Evolutionary conservation across 495 filamentous ascomycete species (phyloP), one percentile per base, ranked within the genome.

Genomic region (Hypoxylon cercidicola): DNA sequence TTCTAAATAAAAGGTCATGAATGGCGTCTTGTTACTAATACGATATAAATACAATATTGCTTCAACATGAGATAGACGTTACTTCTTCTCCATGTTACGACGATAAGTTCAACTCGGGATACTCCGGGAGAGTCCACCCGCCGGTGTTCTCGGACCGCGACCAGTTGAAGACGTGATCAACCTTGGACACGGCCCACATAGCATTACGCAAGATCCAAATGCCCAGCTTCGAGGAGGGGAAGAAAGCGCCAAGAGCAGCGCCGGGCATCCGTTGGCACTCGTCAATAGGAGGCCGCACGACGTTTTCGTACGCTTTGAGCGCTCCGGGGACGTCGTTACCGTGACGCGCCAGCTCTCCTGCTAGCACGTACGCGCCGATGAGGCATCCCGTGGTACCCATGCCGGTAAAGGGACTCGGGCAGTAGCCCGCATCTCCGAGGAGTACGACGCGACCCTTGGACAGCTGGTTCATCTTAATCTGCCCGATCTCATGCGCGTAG

Each of bases 361-460:
- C 84, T 0, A 85, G 74, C 1, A 84, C 45, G 56, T 85, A 87
- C 1, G 82, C 78, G 15, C 84, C 83, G 15, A 76, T 69, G 1
- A 87, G 64, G 1, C 73, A 69, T 1, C 65, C 50, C 4, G 77
- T 77, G 0, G 79, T 82, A 0, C 83, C 84, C 70, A 83, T 74
- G 3, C 84, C 82, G 1, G 77, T 81, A 15, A 78, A 72, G 0
- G 77, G 65, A 1, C 69, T 73, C 0, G 82, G 81, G 43, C 79
- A 80, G 54, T 85, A 83, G 0, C 67, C 83, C 1, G 84, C 76
- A 66, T 87, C 84, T 3, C 85, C 85, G 8, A 86, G 28, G 1
- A 85, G 67, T 0, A 73, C 77, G 1, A 84, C 72, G 0, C 80
- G 78, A 6, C 78, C 78, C 0, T 51, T 39, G 15, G 66, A 78